Evolutionary conservation across 2,329 filamentous ascomycete species (phyloP), one percentile per base, ranked within the genome.

Genomic region (Alternaria gaisen): DNA sequence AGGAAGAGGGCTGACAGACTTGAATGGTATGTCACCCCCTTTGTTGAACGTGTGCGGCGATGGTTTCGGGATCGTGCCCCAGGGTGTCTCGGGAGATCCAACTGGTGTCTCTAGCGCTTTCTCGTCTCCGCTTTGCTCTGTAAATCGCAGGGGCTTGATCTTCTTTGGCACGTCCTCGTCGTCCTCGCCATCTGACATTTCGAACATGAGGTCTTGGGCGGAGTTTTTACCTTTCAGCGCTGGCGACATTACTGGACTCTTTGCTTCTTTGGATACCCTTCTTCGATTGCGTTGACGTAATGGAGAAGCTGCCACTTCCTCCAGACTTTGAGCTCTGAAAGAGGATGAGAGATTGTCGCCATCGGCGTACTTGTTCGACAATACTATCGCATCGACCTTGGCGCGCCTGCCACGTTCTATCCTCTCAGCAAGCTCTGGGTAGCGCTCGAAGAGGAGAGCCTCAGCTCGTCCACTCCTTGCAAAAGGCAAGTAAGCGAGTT

Each of bases 181-280:
- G 6, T 72, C 72, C 16, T 77, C 85, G 43, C 93, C 92, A 38
- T 96, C 93, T 60, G 97, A 94, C 93, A 97, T 97, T 66, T 92
- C 88, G 73, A 97, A 97, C 77, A 97, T 97, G 56, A 97, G 84
- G 68, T 97, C 94, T 38, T 84, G 85, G 1, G 85, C 82, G 0
- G 91, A 94, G 20, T 84, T 85, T 70, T 88, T 93, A 1, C 90
- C 84, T 56, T 87, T 89, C 44, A 95, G 82, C 18, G 81, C 83
- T 1, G 93, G 92, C 57, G 88, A 92, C 53, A 86, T 84, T 0
- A 84, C 83, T 61, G 88, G 87, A 64, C 88, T 88, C 57, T 83
- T 86, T 1, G 81, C 81, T 59, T 82, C 80, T 59, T 77, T 82
- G 2, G 81, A 79, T 6, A 78, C 75, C 72, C 76, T 69, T 41